phyloP scores from a whole-genome alignment of 179 eudicot genomes.

The Silene coronaria region DNA sequence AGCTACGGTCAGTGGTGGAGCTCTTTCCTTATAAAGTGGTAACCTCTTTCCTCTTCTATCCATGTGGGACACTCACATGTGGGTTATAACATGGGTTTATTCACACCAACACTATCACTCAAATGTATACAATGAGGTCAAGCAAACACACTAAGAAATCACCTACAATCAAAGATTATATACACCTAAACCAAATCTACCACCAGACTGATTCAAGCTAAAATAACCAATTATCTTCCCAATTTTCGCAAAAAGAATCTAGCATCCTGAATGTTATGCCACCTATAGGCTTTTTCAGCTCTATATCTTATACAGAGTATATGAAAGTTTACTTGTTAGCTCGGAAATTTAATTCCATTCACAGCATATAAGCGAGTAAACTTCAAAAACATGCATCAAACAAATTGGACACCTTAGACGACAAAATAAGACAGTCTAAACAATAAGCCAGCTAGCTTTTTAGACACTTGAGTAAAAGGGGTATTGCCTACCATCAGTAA shows the following conservation, averaged over 20 bases:
- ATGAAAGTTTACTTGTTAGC: neutral
- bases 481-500: slow-evolving; percentile 73
- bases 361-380: neutral
- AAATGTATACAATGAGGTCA: neutral
- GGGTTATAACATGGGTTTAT: too few relatives aligned
- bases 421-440: neutral
- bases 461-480: neutral
- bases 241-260: neutral
- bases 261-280: neutral
- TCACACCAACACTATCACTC: neutral
- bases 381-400: neutral
- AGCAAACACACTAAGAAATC: neutral
- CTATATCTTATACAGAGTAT: neutral
- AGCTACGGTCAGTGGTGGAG: too few relatives aligned
- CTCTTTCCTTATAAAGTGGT: too few relatives aligned
- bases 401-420: neutral
- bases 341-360: neutral
- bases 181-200: neutral
- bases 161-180: neutral
- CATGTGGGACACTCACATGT: too few relatives aligned
- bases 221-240: neutral
- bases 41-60: too few relatives aligned
- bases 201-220: neutral
- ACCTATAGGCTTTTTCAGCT: neutral
- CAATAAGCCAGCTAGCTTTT: neutral